Evolutionary conservation across 2,329 filamentous ascomycete species (phyloP).

Genomic region (Calycina herbarum): DNA sequence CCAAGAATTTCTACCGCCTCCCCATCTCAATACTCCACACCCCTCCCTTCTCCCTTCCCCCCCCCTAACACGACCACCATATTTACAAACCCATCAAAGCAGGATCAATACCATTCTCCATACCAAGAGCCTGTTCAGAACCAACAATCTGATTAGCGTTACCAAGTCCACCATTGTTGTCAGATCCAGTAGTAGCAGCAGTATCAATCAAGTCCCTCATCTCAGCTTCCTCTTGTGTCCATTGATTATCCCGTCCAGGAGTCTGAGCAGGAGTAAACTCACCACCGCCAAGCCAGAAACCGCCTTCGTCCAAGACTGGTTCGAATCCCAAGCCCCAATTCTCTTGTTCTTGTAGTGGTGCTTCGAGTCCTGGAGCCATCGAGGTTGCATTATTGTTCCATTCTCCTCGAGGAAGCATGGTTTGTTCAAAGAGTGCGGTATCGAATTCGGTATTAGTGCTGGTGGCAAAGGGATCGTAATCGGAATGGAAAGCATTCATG

Average conservation of each 20-base stretch:
- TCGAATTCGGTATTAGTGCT: neutral
- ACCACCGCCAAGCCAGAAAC: conserved; percentile 35
- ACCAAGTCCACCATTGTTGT: neutral
- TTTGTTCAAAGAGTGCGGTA: neutral
- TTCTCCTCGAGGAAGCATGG: neutral
- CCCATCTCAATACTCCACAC: neutral
- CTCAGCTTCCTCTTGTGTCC: conserved; percentile 31
- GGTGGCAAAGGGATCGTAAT: neutral
- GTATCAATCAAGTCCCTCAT: conserved; percentile 34
- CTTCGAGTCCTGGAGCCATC: neutral
- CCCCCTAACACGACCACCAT: neutral
- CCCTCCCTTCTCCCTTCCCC: neutral
- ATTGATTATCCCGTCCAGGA: conserved; percentile 14
- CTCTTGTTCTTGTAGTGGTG: conserved; percentile 8
- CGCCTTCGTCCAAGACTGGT: conserved; percentile 20
- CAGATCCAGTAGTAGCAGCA: neutral
- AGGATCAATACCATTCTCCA: conserved; percentile 13
- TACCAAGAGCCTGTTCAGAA: neutral
- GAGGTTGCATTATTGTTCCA: neutral
- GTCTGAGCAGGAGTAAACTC: conserved; percentile 10
- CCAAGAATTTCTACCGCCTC: neutral
- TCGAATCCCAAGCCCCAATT: conserved; percentile 36
- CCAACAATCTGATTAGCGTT: neutral
- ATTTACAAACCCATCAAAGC: conserved; percentile 13
- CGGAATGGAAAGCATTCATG: conserved; percentile 46